phyloP scores from a whole-genome alignment of 768 basidiomycete species.

The Tricholoma sp. region DNA sequence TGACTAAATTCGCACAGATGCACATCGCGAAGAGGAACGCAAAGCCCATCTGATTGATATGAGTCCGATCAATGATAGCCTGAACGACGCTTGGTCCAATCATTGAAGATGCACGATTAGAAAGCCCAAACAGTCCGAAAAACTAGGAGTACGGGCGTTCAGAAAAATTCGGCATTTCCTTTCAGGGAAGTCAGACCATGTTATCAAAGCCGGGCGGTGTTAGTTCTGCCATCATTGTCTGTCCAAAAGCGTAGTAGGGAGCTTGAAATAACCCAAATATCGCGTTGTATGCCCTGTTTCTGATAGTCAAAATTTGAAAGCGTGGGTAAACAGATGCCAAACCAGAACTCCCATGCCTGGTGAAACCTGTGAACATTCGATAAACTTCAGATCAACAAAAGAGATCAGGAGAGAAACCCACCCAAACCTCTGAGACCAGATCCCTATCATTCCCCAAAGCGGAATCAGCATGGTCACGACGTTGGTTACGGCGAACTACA shows the following conservation, averaged over 20 bases:
- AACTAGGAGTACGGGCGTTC: conserved; percentile 40
- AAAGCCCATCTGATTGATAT: conserved; percentile 80
- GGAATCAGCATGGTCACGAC: conserved; percentile 74
- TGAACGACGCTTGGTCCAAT: conserved; percentile 85
- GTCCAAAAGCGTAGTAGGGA: conserved; percentile 83
- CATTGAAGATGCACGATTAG: conserved; percentile 82
- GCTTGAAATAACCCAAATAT: conserved; percentile 80
- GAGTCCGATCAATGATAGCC: conserved; percentile 69
- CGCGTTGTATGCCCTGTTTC: conserved; percentile 67
- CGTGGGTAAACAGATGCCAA: conserved; percentile 2
- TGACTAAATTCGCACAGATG: conserved; percentile 57
- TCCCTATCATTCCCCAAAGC: conserved; percentile 82
- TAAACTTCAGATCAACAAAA: not conserved
- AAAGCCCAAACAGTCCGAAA: conserved; percentile 83
- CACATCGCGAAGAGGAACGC: conserved; percentile 80
- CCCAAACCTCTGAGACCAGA: conserved; percentile 77
- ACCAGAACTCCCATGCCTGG: conserved; percentile 88
- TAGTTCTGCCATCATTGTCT: conserved; percentile 88
- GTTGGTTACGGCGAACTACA: conserved; percentile 71
- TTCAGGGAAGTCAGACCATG: conserved; percentile 30
- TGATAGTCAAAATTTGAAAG: not conserved
- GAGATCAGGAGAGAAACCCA: conserved; percentile 24
- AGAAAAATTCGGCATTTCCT: not conserved
- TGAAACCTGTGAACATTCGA: conserved; percentile 51
- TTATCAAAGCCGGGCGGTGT: conserved; percentile 86